Evolutionary conservation across 2,329 filamentous ascomycete species (phyloP).

Genomic region (Didymella pomorum): DNA sequence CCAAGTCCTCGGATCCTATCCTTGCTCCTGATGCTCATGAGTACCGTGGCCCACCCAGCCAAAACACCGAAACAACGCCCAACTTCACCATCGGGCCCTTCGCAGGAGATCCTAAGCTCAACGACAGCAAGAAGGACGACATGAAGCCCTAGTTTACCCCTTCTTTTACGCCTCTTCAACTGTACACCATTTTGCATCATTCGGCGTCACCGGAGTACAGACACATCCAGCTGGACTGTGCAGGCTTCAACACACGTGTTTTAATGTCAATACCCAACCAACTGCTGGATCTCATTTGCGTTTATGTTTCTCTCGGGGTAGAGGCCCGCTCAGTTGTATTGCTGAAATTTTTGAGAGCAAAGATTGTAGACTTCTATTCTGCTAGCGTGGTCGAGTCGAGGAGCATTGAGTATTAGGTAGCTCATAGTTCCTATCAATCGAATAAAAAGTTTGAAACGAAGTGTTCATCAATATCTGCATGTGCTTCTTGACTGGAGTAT

Average conservation of each 20-base stretch:
- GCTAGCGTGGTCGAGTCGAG: background rate
- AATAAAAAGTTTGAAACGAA: background rate
- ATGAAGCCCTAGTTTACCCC: constrained; percentile 3
- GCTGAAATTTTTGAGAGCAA: background rate
- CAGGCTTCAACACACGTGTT: constrained; percentile 4
- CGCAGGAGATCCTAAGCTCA: constrained; percentile 49
- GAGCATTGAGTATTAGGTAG: background rate
- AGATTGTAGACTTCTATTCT: constrained; percentile 4
- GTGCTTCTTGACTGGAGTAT: background rate
- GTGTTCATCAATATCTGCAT: background rate
- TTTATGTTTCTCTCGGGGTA: background rate
- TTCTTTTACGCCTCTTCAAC: background rate
- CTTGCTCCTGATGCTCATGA: constrained; percentile 54
- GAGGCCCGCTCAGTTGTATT: background rate
- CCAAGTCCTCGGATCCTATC: constrained; percentile 57
- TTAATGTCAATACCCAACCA: constrained; percentile 20
- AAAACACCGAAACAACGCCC: constrained; percentile 55
- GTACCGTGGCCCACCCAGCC: constrained; percentile 54
- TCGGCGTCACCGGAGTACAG: constrained; percentile 9
- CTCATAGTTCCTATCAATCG: background rate
- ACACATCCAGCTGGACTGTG: background rate
- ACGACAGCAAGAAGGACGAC: constrained; percentile 23
- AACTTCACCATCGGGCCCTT: constrained; percentile 55
- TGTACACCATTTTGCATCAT: constrained; percentile 8
- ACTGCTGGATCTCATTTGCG: constrained; percentile 3